Conservation (phyloP, 2,329 filamentous ascomycete genomes). For the Pseudocercospora crystallina region DNA sequence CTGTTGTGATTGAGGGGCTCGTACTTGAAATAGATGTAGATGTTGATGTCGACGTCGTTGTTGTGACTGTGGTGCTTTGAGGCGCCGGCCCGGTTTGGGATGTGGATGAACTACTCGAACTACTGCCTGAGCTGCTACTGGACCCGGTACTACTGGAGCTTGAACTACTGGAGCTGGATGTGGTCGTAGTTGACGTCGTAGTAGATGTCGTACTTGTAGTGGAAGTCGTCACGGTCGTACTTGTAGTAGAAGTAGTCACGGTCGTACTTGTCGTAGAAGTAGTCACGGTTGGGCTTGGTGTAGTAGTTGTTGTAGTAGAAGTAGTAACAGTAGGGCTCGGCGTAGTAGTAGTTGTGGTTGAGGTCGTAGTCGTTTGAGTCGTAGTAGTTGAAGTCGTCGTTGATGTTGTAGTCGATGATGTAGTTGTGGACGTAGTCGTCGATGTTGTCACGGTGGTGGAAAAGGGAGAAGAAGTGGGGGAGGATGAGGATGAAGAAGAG, state of each 20-base stretch:
- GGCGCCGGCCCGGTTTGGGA: too few relatives aligned
- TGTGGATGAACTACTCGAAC: too few relatives aligned
- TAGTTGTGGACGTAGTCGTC: neutral
- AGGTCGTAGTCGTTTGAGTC: neutral
- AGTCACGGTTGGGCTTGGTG: neutral
- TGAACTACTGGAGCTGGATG: neutral
- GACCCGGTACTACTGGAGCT: too few relatives aligned
- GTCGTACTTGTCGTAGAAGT: neutral
- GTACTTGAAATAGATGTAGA: neutral
- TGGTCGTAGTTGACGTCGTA: neutral
- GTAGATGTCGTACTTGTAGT: neutral
- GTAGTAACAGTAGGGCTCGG: neutral
- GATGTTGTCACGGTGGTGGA: too few relatives aligned
- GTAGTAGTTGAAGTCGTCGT: neutral
- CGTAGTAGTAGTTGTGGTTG: neutral
- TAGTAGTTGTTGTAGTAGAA: neutral
- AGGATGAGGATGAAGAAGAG: neutral
- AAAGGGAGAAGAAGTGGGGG: neutral
- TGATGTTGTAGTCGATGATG: neutral
- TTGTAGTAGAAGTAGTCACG: neutral
- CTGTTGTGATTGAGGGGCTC: neutral
- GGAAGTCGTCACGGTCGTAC: neutral
- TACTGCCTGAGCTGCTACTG: too few relatives aligned
- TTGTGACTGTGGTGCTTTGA: neutral
- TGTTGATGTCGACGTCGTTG: neutral